Evolutionary conservation across 2,329 filamentous ascomycete genomes (phyloP).

Genomic region (Colletotrichum cereale): DNA sequence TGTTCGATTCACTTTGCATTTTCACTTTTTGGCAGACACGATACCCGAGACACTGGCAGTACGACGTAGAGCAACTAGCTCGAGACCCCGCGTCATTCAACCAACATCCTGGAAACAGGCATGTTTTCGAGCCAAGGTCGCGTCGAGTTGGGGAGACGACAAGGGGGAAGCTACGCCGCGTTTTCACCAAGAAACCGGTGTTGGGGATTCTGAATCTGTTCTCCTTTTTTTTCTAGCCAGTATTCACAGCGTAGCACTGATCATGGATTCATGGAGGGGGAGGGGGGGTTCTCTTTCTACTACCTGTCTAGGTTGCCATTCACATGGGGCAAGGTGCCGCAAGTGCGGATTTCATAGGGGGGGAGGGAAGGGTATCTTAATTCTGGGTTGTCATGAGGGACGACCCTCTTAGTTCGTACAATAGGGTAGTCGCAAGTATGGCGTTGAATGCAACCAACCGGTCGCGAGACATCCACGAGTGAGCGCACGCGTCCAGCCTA

Average conservation of each 20-base stretch:
- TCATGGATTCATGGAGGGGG: background rate
- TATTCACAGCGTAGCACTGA: background rate
- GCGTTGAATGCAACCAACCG: background rate
- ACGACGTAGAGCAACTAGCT: too few species aligned
- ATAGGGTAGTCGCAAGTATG: background rate
- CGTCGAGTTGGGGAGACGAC: background rate
- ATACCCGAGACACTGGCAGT: background rate
- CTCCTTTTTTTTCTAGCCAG: background rate
- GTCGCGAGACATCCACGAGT: background rate
- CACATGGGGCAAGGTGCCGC: background rate
- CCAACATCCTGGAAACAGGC: too few species aligned
- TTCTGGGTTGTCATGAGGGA: background rate
- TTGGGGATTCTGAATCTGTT: background rate
- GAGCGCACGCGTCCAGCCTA: constrained; percentile 42
- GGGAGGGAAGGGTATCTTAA: background rate
- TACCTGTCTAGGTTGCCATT: background rate
- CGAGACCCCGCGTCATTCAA: background rate
- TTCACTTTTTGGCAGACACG: background rate
- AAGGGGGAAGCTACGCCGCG: background rate
- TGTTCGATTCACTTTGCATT: background rate
- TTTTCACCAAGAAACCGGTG: background rate
- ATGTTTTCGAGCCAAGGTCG: background rate
- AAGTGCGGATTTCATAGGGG: background rate
- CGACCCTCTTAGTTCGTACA: background rate
- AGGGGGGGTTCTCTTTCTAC: background rate